Conservation (phyloP, 2,329 filamentous ascomycete species). For the Onygenales sp. region DNA sequence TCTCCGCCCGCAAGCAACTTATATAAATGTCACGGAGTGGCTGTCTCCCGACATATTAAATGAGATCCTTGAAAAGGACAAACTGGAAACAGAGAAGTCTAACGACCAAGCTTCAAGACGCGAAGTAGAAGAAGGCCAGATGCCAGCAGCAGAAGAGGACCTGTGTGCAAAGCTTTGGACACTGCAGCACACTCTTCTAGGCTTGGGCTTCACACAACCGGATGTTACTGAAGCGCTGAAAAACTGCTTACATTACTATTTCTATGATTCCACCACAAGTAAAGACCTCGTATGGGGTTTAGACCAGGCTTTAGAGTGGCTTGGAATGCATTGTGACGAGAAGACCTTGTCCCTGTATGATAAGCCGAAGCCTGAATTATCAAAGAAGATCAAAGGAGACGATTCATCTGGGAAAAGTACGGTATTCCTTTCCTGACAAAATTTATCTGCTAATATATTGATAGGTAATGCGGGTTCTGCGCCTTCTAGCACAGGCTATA, state of each 20-base stretch:
- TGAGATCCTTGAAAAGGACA: conserved; percentile 58
- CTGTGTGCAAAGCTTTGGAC: conserved; percentile 75
- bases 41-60: conserved; percentile 69
- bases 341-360: conserved; percentile 67
- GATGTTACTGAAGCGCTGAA: conserved; percentile 56
- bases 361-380: conserved; percentile 23
- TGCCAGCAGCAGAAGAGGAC: conserved; percentile 60
- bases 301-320: conserved; percentile 80
- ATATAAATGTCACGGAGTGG: conserved; percentile 67
- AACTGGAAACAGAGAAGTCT: conserved; percentile 31
- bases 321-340: conserved; percentile 64
- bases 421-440: background rate
- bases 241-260: conserved; percentile 57
- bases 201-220: conserved; percentile 57
- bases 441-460: conserved; percentile 8
- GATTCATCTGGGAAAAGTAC: background rate
- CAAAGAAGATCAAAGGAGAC: conserved; percentile 4
- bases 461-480: conserved; percentile 4
- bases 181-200: conserved; percentile 61
- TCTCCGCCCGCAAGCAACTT: conserved; percentile 67
- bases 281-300: conserved; percentile 73
- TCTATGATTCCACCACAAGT: conserved; percentile 45
- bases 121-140: conserved; percentile 21
- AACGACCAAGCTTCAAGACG: conserved; percentile 19
- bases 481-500: conserved; percentile 5